phyloP scores from a whole-genome alignment of 805 yeast species.

The Nakazawaea wyomingensis region DNA sequence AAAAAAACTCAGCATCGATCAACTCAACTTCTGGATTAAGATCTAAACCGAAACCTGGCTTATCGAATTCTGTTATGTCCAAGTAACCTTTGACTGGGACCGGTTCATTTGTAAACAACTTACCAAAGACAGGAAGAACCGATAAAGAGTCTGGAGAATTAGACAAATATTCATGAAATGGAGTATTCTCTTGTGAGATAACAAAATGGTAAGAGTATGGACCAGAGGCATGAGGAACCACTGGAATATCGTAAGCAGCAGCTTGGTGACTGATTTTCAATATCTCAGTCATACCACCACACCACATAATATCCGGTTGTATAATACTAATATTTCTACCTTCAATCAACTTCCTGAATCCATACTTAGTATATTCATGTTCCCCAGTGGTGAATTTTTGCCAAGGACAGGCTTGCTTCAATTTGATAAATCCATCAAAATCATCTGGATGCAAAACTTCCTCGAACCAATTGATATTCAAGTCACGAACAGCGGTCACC shows the following conservation, averaged over 20 bases:
- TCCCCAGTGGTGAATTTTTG: constrained; percentile 49
- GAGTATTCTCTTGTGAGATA: constrained; percentile 43
- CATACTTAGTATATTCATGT: constrained; percentile 47
- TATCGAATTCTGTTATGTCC: constrained; percentile 34
- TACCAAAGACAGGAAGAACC: constrained; percentile 43
- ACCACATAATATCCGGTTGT: constrained; percentile 53
- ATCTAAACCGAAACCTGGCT: constrained; percentile 47
- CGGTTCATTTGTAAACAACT: constrained; percentile 40
- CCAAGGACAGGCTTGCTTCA: constrained; percentile 42
- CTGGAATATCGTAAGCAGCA: constrained; percentile 48
- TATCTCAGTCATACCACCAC: constrained; percentile 46
- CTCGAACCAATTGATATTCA: constrained; percentile 49
- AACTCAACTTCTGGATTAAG: constrained; percentile 37
- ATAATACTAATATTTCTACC: constrained; percentile 42
- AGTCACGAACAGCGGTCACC: constrained; percentile 36
- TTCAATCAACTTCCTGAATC: constrained; percentile 45
- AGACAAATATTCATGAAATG: constrained; percentile 47
- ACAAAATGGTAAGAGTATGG: constrained; percentile 48
- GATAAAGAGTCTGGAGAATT: constrained; percentile 43
- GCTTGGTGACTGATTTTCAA: constrained; percentile 43
- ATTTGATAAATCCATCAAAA: constrained; percentile 39
- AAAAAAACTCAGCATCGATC: constrained; percentile 33
- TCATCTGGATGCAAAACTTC: constrained; percentile 50
- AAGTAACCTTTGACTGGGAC: constrained; percentile 40
- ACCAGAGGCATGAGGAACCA: constrained; percentile 51